Evolutionary conservation across 306 rosid genomes (phyloP), one percentile per base, ranked within the genome.

Genomic region (Luffa aegyptiaca): DNA sequence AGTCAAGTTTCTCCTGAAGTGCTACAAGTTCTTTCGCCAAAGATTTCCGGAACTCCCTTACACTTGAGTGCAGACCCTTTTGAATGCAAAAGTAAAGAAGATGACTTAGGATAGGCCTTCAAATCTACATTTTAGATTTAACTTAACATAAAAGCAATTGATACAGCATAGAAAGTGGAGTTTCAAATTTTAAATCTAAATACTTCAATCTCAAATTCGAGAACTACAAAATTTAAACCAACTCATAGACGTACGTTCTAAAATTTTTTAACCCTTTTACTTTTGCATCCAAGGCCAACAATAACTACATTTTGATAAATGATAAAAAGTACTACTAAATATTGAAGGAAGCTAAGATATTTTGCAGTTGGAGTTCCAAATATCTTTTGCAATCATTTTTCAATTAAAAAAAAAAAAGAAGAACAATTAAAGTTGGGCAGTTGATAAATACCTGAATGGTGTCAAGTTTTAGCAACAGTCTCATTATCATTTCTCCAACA

Each of bases 401-500:
- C 39, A 31, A 1, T 1, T 0, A 16, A 16, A 52, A 52, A 13
- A 52, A 10, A 55, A 62, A n/a, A 4, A 17, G 10, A 6, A 26
- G 11, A 72, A 10, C 5, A 1, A 10, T 26, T 1, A 73, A 33
- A 13, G 21, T 26, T 17, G 46, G 31, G 61, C 26, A 68, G 62
- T 26, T 49, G 31, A 21, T 9, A 62, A 66, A 31, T 82, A 94
- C 98, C 97, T 94, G 97, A 45, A 92, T 75, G 0, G 96, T 84
- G 80, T 94, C 98, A 85, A 94, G 59, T 82, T 88, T 84, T 10
- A 92, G 84, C 68, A 94, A 82, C 20, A 90, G 91, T 44, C 90
- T 84, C 98, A 92, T 94, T 68, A 94, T 91, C 75, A 77, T 87
- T 77, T 92, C 98, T 76, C 90, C 97, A 84, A 88, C 82, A 7